Percentiles rank a stretch among this genome's conserved stretches.
phyloP scores from a whole-genome alignment of 108 stramenopile species.

The Fragilaria crotonensis region DNA sequence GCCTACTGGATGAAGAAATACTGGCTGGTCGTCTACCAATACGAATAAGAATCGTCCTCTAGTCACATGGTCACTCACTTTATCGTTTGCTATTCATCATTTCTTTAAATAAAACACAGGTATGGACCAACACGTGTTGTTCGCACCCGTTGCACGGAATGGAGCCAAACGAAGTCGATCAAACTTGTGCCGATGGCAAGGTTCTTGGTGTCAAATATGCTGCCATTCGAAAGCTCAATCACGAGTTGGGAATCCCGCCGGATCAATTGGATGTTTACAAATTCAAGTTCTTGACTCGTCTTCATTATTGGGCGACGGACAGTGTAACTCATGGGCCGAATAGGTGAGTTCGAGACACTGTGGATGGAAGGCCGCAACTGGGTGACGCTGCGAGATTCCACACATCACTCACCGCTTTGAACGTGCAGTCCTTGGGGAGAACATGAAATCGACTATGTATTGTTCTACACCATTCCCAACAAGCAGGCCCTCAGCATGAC shows the following conservation, averaged over 20 bases:
- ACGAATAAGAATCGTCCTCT: no score
- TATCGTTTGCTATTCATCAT: slow-evolving; percentile 1
- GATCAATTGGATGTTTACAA: slow-evolving; percentile 45
- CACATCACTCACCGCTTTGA: slow-evolving; percentile 16
- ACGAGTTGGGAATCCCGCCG: slow-evolving; percentile 91
- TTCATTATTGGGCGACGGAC: slow-evolving; percentile 97
- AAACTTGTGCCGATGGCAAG: slow-evolving; percentile 52
- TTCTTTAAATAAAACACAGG: slow-evolving; percentile 21
- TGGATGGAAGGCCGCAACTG: no score
- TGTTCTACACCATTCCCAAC: slow-evolving; percentile 61
- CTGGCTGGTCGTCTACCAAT: no score
- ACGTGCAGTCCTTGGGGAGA: slow-evolving; percentile 99
- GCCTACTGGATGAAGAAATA: no score
- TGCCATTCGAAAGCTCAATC: slow-evolving; percentile 93
- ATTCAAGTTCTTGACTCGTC: slow-evolving; percentile 95
- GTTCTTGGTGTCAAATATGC: slow-evolving; percentile 91
- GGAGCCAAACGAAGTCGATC: slow-evolving; percentile 74
- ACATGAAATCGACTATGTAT: slow-evolving; percentile 98
- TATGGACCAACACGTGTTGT: slow-evolving; percentile 99
- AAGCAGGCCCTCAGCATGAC: slow-evolving; percentile 57
- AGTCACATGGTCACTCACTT: no score
- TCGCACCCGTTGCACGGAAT: slow-evolving; percentile 93
- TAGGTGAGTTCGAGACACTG: no score
- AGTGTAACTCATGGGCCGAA: slow-evolving; percentile 78
- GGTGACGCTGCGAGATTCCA: neutral